Conservation (phyloP, 768 basidiomycete species). For the Kwoniella mangroviensis region DNA sequence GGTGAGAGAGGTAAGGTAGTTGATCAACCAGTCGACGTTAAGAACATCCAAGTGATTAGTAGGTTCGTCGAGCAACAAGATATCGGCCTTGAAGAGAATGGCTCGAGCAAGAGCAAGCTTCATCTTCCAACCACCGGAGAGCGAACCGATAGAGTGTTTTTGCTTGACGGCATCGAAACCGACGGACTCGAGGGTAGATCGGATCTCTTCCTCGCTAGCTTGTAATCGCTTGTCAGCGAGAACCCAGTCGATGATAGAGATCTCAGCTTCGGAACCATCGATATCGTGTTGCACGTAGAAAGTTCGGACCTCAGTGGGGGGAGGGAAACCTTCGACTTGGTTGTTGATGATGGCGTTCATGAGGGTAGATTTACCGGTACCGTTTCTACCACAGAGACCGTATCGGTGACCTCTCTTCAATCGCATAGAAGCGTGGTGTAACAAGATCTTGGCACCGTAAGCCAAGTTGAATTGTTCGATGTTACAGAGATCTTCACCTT, state of each 20-base stretch:
- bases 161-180: slow-evolving; percentile 91
- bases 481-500: slow-evolving; percentile 98
- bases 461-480: slow-evolving; percentile 94
- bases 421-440: slow-evolving; percentile 94
- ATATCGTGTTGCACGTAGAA: slow-evolving; percentile 99
- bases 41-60: slow-evolving; percentile 87
- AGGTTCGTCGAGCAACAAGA: slow-evolving; percentile 93
- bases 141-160: slow-evolving; percentile 77
- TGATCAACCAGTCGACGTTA: slow-evolving; percentile 97
- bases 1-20: slow-evolving; percentile 82
- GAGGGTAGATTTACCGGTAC: slow-evolving; percentile 78
- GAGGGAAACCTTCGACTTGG: slow-evolving; percentile 98
- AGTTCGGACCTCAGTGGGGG: slow-evolving; percentile 93
- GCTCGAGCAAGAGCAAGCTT: slow-evolving; percentile 96
- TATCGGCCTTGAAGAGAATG: slow-evolving; percentile 97
- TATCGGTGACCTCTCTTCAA: slow-evolving; percentile 99
- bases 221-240: slow-evolving; percentile 80
- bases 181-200: slow-evolving; percentile 83
- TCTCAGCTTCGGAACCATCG: slow-evolving; percentile 91
- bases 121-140: slow-evolving; percentile 99
- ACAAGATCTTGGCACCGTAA: slow-evolving; percentile 97
- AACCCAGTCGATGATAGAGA: slow-evolving; percentile 87
- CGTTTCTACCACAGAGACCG: slow-evolving; percentile 97
- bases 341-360: slow-evolving; percentile 58
- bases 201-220: slow-evolving; percentile 70